A percentile compares a stretch with the other conserved stretches of the same genome.
phyloP scores from a whole-genome alignment of 352 stramenopile genomes.

The Phytophthora rubi region DNA sequence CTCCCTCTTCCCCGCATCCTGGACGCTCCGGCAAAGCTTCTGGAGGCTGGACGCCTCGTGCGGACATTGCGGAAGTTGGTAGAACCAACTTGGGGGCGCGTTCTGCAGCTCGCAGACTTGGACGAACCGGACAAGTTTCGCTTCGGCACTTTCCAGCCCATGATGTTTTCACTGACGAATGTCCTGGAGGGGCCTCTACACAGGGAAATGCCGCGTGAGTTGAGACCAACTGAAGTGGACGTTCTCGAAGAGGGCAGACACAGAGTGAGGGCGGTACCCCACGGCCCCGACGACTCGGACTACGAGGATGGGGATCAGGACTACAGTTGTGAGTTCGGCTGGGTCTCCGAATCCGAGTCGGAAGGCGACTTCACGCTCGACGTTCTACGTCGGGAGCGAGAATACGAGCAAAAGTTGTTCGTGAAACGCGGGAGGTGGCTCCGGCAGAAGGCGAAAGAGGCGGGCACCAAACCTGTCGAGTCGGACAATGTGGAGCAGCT shows the following conservation, averaged over 20 bases:
- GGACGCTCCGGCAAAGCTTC: neutral
- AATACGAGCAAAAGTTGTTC: neutral
- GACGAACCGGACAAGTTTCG: neutral
- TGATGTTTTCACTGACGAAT: neutral
- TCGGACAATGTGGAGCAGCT: neutral
- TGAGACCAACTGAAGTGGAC: neutral
- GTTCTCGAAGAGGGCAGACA: neutral
- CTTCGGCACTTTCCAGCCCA: neutral
- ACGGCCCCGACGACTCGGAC: neutral
- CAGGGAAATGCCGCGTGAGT: neutral
- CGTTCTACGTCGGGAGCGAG: neutral
- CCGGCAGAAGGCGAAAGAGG: neutral
- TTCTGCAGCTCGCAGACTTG: neutral
- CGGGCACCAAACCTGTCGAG: neutral
- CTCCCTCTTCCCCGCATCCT: neutral
- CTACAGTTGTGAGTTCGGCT: neutral
- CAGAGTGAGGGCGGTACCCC: neutral
- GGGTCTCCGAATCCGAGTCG: neutral
- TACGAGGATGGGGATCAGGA: neutral
- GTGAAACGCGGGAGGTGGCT: neutral
- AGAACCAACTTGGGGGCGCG: neutral
- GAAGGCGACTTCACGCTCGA: neutral
- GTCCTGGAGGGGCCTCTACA: neutral
- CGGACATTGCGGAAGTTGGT: neutral
- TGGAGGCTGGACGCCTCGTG: neutral